Evolutionary conservation across 2,329 filamentous ascomycete species (phyloP).

Genomic region (Sporothrix variecibatus): DNA sequence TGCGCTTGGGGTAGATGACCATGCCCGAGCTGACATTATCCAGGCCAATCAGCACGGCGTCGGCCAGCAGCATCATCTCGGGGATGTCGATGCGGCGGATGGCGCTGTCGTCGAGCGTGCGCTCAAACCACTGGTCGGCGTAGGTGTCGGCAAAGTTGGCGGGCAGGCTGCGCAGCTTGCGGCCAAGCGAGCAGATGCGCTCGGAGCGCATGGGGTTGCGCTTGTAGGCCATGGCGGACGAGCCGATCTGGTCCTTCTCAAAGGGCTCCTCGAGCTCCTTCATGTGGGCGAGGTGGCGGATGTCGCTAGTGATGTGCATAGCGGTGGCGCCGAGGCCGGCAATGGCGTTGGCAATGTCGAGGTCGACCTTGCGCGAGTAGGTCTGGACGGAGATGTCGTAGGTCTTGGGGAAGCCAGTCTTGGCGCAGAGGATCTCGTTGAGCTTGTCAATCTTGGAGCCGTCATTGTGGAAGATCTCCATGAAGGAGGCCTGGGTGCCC

Average conservation of each 20-base stretch:
- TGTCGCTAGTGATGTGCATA: constrained; percentile 72
- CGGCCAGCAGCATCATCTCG: constrained; percentile 67
- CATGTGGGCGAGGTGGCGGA: constrained; percentile 45
- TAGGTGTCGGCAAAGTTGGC: constrained; percentile 64
- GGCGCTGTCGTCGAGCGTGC: constrained; percentile 75
- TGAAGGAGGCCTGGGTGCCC: constrained; percentile 45
- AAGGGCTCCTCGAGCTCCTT: constrained; percentile 89
- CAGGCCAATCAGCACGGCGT: constrained; percentile 61
- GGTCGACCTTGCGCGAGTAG: constrained; percentile 71
- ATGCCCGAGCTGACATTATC: constrained; percentile 70
- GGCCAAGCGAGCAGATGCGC: constrained; percentile 48
- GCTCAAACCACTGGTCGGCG: constrained; percentile 71
- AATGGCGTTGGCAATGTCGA: constrained; percentile 78
- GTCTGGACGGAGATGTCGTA: constrained; percentile 68
- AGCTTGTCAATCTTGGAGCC: constrained; percentile 53
- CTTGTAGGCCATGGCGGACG: constrained; percentile 58
- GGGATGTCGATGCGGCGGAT: constrained; percentile 67
- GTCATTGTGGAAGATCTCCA: constrained; percentile 52
- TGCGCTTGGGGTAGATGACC: constrained; percentile 74
- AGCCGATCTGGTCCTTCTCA: constrained; percentile 76
- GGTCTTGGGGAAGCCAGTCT: constrained; percentile 53
- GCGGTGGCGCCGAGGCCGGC: constrained; percentile 77
- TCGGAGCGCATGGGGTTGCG: constrained; percentile 56
- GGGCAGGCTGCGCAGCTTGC: constrained; percentile 38
- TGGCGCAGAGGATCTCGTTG: constrained; percentile 58